Base-by-base conservation (phyloP, 108 stramenopile species). In the Fragilariopsis cylindrus region DNA sequence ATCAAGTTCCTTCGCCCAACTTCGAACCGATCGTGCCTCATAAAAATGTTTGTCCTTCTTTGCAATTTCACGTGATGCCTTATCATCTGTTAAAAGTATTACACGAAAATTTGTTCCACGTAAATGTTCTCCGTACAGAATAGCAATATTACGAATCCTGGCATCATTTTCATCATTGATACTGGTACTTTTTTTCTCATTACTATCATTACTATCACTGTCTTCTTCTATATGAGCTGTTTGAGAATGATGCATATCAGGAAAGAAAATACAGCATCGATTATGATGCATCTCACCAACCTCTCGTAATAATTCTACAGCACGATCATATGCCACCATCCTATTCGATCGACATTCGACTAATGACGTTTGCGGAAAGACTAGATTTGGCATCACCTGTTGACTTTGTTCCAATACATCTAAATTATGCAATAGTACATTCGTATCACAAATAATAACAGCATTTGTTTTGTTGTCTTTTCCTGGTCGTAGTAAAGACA, bases 131-230 rank as follows among this genome's bases (percentile, higher is more conserved):
- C 84, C 94, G 65, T 83, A 91, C 69, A 81, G 84, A 8, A 64
- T 57, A 6, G 94, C 94, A 3, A 92, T 90, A 57, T 80, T 82
- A 30, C 94, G 87, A 53, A 95, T 81, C 42, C 92, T 76, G 7
- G 81, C 85, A 77, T 95, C 94, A 63, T 95, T 95, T 65, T 85
- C 88, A 71, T 95, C 92, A 68, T 93, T 93, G 76, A 78, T 70
- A 16, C 48, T 64, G 2, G 30, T 30, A 30, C 30, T 2, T 30
- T 30, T 30, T 30, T 30, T 30, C 45, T 9, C 54, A 18, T 56
- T 81, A 19, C 13, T 69, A 12, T 48, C 18, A 60, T 19, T 39
- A 30, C 30, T 30, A 30, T 30, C 30, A 30, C 2, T 30, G 3
- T 74, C 55, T 19, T 77, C 70, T 19, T 45, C 58, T 11, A 78